These are phyloP conservation scores for Lupinus albus DNA, from an alignment of 306 rosid genomes.

Conservation along the genomic window DNA sequence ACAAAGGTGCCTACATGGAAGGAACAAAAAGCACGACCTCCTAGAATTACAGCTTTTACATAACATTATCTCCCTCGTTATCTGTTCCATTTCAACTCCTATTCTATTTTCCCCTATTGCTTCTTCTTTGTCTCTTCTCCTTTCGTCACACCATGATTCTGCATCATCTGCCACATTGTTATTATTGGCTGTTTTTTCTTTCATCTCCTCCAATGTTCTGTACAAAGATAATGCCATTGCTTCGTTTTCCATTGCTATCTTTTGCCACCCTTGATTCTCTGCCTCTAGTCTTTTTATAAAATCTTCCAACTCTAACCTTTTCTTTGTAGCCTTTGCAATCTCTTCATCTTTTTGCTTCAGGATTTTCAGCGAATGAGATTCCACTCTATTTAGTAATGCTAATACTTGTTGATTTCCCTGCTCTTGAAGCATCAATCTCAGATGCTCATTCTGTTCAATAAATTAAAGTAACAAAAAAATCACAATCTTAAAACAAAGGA, in stretches of 20 bases:
- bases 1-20: constrained; percentile 88
- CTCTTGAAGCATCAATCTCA: constrained; percentile 53
- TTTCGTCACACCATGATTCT: constrained; percentile 58
- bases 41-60: constrained; percentile 66
- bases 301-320: constrained; percentile 56
- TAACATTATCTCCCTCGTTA: constrained; percentile 31
- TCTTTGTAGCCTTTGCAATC: constrained; percentile 50
- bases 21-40: constrained; percentile 58
- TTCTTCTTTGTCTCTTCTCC: constrained; percentile 23
- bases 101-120: constrained; percentile 5
- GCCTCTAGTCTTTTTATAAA: constrained; percentile 54
- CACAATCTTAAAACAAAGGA: background rate
- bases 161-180: constrained; percentile 54
- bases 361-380: constrained; percentile 34
- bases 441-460: constrained; percentile 56
- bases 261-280: constrained; percentile 67
- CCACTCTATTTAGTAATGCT: constrained; percentile 47
- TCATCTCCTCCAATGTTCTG: constrained; percentile 60
- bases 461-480: background rate
- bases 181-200: constrained; percentile 39
- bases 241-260: constrained; percentile 61
- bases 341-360: constrained; percentile 63
- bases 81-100: background rate
- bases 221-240: constrained; percentile 51
- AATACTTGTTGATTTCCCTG: constrained; percentile 56